Evolutionary conservation across 257 asterid genomes (phyloP).

Genomic region (Solanum clarkiae): DNA sequence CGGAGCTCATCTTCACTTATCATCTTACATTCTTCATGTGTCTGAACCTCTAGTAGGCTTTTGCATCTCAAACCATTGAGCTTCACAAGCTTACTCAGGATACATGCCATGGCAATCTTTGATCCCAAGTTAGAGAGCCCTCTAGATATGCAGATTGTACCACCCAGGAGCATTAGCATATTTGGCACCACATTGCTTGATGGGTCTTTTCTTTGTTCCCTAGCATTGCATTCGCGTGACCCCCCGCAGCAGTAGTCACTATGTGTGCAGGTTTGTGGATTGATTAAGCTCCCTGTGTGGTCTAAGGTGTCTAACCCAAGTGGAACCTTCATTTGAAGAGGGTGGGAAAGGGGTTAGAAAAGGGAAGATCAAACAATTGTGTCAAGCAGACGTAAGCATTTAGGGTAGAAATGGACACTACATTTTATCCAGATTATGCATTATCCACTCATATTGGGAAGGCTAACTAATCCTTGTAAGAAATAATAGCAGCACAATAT

Average conservation of each 20-base stretch:
- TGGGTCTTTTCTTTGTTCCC: conserved; percentile 28
- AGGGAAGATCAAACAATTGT: neutral
- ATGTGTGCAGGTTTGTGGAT: conserved; percentile 16
- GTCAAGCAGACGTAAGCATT: neutral
- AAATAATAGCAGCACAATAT: neutral
- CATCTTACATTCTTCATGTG: neutral
- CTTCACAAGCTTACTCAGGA: conserved; percentile 54
- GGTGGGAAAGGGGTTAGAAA: neutral
- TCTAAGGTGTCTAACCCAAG: conserved; percentile 34
- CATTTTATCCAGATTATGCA: neutral
- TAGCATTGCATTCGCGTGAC: conserved; percentile 18
- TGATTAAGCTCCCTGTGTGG: conserved; percentile 1
- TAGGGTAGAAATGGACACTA: neutral
- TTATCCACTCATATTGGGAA: neutral
- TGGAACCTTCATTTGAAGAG: conserved; percentile 37
- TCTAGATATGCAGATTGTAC: conserved; percentile 63
- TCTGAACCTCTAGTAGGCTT: neutral
- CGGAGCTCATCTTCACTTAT: neutral
- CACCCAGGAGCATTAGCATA: conserved; percentile 57
- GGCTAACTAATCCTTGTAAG: neutral
- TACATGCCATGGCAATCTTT: conserved; percentile 73
- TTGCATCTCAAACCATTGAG: conserved; percentile 15
- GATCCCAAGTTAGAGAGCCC: conserved; percentile 72
- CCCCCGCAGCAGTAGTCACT: conserved; percentile 2
- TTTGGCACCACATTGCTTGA: conserved; percentile 42